Evolutionary conservation across 768 basidiomycete genomes (phyloP).

Genomic region (Termitomyces sp.): DNA sequence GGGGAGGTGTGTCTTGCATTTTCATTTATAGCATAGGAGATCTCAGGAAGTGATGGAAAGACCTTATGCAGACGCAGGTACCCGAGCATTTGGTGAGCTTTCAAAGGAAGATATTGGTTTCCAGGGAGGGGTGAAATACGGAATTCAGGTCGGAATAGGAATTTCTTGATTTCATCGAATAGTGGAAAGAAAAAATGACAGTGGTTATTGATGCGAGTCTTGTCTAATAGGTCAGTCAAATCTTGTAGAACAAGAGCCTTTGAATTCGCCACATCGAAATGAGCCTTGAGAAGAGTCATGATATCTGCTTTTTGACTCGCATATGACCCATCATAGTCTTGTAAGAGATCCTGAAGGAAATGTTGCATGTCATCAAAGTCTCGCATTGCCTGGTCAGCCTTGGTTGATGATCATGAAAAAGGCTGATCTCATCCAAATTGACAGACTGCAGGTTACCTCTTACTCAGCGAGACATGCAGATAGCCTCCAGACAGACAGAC

Average conservation of each 20-base stretch:
- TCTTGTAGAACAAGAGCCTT: no score
- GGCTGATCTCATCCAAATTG: no score
- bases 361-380: background rate
- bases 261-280: background rate
- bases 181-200: background rate
- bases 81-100: background rate
- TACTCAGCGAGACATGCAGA: no score
- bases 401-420: background rate
- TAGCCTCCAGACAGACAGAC: background rate
- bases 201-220: background rate
- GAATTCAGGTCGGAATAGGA: no score
- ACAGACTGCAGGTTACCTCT: no score
- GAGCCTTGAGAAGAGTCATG: background rate
- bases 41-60: background rate
- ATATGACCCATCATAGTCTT: background rate
- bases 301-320: background rate
- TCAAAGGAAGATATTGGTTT: background rate
- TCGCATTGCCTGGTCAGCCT: background rate
- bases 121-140: background rate
- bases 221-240: no score
- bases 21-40: background rate
- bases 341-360: background rate
- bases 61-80: background rate
- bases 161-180: no score
- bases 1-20: no score